These are phyloP conservation scores for Nepenthes alata DNA, from an alignment of 179 eudicot species.

Conservation along the genomic window DNA sequence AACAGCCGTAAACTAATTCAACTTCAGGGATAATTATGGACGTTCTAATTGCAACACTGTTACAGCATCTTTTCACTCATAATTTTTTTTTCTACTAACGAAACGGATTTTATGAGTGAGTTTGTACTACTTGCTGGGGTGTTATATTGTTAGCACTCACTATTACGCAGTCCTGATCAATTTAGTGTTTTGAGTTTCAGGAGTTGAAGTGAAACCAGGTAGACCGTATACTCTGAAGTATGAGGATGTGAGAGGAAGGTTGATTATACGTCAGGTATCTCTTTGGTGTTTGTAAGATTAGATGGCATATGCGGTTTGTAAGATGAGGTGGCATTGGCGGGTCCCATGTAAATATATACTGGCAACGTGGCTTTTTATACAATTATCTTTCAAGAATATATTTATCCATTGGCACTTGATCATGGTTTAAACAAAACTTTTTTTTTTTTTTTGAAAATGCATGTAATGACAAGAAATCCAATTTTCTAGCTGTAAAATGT, in stretches of 20 bases:
- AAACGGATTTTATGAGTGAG: neutral
- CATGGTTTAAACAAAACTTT: neutral
- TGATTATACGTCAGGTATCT: constrained; percentile 32
- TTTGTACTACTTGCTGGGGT: no score
- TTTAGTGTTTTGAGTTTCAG: constrained; percentile 13
- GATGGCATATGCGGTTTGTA: neutral
- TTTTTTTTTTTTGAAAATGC: neutral
- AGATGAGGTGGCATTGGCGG: neutral
- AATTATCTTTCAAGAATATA: neutral
- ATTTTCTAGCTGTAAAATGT: no score
- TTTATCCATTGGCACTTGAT: neutral
- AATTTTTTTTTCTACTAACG: no score
- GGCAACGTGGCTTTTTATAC: no score
- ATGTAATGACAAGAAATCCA: no score
- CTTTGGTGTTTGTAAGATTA: neutral
- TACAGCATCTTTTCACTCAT: no score
- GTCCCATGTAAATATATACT: no score
- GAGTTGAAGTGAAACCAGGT: constrained; percentile 36
- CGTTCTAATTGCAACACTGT: no score
- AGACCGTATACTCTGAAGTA: constrained; percentile 20
- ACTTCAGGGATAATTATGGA: no score
- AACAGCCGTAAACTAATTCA: no score
- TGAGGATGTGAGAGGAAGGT: constrained; percentile 15
- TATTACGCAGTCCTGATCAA: neutral
- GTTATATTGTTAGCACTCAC: neutral